Base-by-base conservation (phyloP, 2,329 filamentous ascomycete species). In the Phialemoniopsis sp. region DNA sequence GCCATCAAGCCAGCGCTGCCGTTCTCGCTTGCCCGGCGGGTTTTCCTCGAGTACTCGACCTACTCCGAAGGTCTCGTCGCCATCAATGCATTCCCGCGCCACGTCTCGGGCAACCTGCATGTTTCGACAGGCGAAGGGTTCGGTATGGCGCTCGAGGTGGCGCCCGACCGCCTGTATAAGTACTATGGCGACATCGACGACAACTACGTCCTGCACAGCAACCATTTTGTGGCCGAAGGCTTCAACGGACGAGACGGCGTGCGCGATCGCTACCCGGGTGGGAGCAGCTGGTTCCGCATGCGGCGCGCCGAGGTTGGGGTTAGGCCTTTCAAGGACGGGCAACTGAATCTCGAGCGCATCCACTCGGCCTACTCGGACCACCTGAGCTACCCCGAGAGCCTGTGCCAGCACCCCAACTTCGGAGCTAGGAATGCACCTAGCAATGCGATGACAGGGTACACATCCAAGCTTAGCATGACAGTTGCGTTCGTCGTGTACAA, bases 101-200 rank as follows among this genome's bases (percentile, higher is more conserved):
- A 59, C 35, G 48, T 54, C 18, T 58, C 55, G 14, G 47, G 43
- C 38, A 56, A 58, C 26, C 16, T 58, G 3, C 40, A 43, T 6
- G 34, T 57, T 28, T 39, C 42, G 8, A 47, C 48, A 5, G 42
- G 37, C 13, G 41, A 45, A 13, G 52, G 51, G 6, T 45, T 48
- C 9, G 46, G 40, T 12, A 38, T 54, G n/a, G 46, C 45, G 13
- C 32, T 59, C 9, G 56, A 59, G 40, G 32, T 51, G 9, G 48
- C 49, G 13, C 53, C 52, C n/a, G 39, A 44, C 30, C 44, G 41
- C 16, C 17, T 46, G 13, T 51, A 45, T 39, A 36, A 34, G 29
- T 40, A 52, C 29, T 36, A 49, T 28, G 41, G 43, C 17, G 30
- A 12, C 10, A 32, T 43, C 19, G 46, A 47, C 37, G 45, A 45